Percentiles rank a stretch among this genome's conserved stretches.
phyloP scores from a whole-genome alignment of 306 rosid species.

The Cyclanthera cordifolia region DNA sequence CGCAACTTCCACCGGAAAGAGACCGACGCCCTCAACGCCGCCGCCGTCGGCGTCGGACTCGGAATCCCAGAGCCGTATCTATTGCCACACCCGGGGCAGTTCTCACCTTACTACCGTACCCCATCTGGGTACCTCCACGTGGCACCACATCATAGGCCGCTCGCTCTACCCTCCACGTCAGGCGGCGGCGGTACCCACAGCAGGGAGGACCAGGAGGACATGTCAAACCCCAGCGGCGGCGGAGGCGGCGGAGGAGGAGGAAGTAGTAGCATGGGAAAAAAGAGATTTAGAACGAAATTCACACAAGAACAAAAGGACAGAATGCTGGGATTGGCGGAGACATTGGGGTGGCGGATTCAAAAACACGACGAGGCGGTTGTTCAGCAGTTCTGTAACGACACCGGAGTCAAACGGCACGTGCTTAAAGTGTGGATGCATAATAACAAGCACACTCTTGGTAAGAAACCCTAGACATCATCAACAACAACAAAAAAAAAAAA shows the following conservation, averaged over 20 bases:
- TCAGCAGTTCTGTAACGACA: slow-evolving; percentile 66
- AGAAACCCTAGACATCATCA: slow-evolving; percentile 93
- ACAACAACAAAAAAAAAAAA: no score
- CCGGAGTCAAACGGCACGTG: slow-evolving; percentile 78
- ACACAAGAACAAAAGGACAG: slow-evolving; percentile 69
- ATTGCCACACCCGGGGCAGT: slow-evolving; percentile 37
- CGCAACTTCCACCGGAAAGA: slow-evolving; percentile 91
- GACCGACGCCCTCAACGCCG: slow-evolving; percentile 15
- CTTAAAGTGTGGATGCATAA: slow-evolving; percentile 99
- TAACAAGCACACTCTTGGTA: slow-evolving; percentile 97
- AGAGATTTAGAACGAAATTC: slow-evolving; percentile 72
- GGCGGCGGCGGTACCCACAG: slow-evolving; percentile 59
- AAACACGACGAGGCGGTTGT: slow-evolving; percentile 67
- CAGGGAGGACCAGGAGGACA: slow-evolving; percentile 61
- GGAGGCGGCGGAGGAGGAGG: slow-evolving; percentile 29
- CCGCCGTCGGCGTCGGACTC: neutral
- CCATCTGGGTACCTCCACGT: slow-evolving; percentile 72
- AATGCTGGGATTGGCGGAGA: slow-evolving; percentile 76
- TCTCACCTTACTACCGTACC: slow-evolving; percentile 53
- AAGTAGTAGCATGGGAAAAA: slow-evolving; percentile 25
- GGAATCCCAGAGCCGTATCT: slow-evolving; percentile 31
- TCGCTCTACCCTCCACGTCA: slow-evolving; percentile 87
- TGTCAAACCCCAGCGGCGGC: slow-evolving; percentile 60
- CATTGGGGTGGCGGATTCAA: slow-evolving; percentile 88
- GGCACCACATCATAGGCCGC: slow-evolving; percentile 45